A percentile compares a stretch with the other conserved stretches of the same genome.
phyloP scores from a whole-genome alignment of 352 stramenopile genomes.

The Pythium apleroticum region DNA sequence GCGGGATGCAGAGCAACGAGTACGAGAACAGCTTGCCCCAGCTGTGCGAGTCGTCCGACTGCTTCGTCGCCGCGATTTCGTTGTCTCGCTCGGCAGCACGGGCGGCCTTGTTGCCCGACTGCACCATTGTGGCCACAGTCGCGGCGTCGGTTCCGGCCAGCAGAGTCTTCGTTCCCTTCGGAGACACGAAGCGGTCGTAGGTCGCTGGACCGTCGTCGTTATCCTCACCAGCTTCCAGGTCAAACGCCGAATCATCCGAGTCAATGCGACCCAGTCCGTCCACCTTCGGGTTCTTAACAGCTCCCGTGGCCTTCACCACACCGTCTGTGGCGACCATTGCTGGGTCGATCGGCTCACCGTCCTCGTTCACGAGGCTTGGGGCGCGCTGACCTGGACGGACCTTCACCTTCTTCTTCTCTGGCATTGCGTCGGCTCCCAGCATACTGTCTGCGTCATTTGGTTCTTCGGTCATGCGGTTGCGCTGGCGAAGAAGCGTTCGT shows the following conservation, averaged over 20 bases:
- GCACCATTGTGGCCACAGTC: constrained; percentile 27
- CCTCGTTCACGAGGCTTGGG: constrained; percentile 41
- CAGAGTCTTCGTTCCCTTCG: constrained; percentile 35
- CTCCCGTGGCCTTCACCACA: constrained; percentile 22
- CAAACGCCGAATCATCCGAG: constrained; percentile 57
- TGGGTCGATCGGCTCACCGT: constrained; percentile 11
- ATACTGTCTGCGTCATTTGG: constrained; percentile 49
- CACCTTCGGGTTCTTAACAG: constrained; percentile 33
- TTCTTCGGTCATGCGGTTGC: constrained; percentile 75
- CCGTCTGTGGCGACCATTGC: constrained; percentile 24
- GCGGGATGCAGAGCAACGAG: constrained; percentile 51
- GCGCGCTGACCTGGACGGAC: constrained; percentile 41
- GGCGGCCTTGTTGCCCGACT: constrained; percentile 27
- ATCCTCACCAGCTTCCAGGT: constrained; percentile 33
- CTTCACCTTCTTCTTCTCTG: constrained; percentile 84
- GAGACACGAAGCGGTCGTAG: constrained; percentile 59
- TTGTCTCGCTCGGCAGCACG: neutral
- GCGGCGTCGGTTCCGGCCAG: constrained; percentile 9
- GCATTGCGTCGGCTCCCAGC: constrained; percentile 47
- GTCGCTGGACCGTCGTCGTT: constrained; percentile 15
- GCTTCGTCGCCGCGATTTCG: neutral
- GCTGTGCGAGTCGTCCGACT: constrained; percentile 39
- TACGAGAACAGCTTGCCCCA: constrained; percentile 65
- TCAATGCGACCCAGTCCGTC: constrained; percentile 47
- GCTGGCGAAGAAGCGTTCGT: constrained; percentile 75